Evolutionary conservation across 495 filamentous ascomycete genomes (phyloP).

Genomic region (Tetracladium setigerum): DNA sequence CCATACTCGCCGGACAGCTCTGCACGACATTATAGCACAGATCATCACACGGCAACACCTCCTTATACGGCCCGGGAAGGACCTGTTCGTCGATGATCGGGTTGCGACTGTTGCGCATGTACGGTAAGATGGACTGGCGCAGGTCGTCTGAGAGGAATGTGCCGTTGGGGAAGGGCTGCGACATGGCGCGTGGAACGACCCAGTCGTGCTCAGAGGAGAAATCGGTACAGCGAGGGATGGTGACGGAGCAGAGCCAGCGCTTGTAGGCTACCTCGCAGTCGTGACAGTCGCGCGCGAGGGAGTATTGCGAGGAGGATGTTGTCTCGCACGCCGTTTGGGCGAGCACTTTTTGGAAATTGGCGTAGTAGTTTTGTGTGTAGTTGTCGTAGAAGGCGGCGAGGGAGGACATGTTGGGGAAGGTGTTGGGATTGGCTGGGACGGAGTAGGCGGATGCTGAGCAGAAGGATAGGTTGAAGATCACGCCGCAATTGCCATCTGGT

Average conservation of each 20-base stretch:
- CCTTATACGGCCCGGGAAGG: conserved; percentile 85
- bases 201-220: conserved; percentile 48
- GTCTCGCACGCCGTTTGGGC: conserved; percentile 82
- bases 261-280: conserved; percentile 81
- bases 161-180: conserved; percentile 61
- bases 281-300: conserved; percentile 63
- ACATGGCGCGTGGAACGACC: conserved; percentile 63
- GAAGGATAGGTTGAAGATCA: conserved; percentile 77
- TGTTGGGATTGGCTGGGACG: conserved; percentile 70
- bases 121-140: conserved; percentile 13
- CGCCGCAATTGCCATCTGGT: conserved; percentile 58
- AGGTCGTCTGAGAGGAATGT: conserved; percentile 33
- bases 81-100: conserved; percentile 61
- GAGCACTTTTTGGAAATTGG: conserved; percentile 72
- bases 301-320: conserved; percentile 58
- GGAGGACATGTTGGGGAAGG: conserved; percentile 34
- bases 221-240: conserved; percentile 85
- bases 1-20: conserved; percentile 72
- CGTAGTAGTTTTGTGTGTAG: conserved; percentile 49
- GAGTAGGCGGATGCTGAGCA: conserved; percentile 85
- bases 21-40: conserved; percentile 77
- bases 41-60: conserved; percentile 78
- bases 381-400: conserved; percentile 65
- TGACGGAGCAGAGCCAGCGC: conserved; percentile 88
- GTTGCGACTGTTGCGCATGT: conserved; percentile 52